Base-by-base conservation (phyloP, 768 basidiomycete genomes). In the Russula sp. region DNA sequence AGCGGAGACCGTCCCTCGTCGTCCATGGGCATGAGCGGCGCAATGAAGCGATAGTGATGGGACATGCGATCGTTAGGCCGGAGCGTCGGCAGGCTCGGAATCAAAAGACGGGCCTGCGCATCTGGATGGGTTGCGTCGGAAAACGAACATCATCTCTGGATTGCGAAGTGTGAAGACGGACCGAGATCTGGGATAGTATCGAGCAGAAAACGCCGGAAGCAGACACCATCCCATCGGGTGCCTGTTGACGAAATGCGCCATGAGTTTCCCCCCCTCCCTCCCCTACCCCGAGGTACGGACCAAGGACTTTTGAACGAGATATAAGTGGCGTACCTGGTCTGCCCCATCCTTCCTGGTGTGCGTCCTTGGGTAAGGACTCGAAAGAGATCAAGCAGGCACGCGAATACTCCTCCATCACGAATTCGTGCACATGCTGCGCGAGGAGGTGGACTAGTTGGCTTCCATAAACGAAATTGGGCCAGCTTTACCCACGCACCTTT, bases 21-120 rank as follows among this genome's bases (percentile, higher is more conserved):
- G 62, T 87, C 83, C 59, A 71, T 73, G 70, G 75, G 45, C 72
- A 83, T 59, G 2, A 92, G 77, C 0, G 88, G 88, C 3, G 81
- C 73, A 39, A 92, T 79, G 73, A 87, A 89, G 46, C 89, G 84
- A 69, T 90, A 88, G 70, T 91, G 88, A 71, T 88, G 84, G 51
- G 87, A 76, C 86, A 91, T 86, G 65, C 88, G 84, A 5, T 79
- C 78, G 70, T 88, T 85, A 2, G 89, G 88, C 65, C 86, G 85
- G 67, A 87, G 72, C 18, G 74, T 68, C 13, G 89, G 90, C 56
- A 88, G 82, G 41, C 82, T 80, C 34, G 90, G 90, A 63, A 92
- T 87, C 43, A 91, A 80, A 51, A 80, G 71, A 66, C 84, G 88
- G 34, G 88, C 86, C 49, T 87, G 78, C 10, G 74, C 74, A 71